Base-by-base conservation (phyloP, 768 basidiomycete genomes). In the Termitomyces sp. region DNA sequence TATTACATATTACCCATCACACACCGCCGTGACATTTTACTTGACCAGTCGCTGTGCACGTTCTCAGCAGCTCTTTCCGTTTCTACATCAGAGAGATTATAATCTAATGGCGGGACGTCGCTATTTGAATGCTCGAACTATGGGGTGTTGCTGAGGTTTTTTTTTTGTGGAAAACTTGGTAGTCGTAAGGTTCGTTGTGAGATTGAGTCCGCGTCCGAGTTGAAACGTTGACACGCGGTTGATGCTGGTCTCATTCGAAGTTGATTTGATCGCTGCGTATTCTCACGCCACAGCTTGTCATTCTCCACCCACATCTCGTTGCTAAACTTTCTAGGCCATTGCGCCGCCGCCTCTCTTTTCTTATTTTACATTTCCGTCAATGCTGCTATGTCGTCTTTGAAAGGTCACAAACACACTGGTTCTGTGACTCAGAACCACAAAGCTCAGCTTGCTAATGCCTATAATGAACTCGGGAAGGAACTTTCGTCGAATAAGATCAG, bases 401-500 rank as follows among this genome's bases (percentile, higher is more conserved):
- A 75, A 62, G 79, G 79, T 63, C 87, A 87, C 76, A 85, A 81
- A 71, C 80, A 81, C 58, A 76, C 83, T 38, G 75, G 73, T 58
- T 87, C 85, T 60, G 71, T 86, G 60, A 75, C 81, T 48, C 84
- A 87, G 74, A 92, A 92, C 71, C 82, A 87, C 74, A 91, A 87
- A 73, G 90, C 89, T 29, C 86, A 95, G 71, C 92, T 98, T 68
- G 89, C 89, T 66, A 92, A 84, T 70, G 95, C 95, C 58, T 98
- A 98, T 78, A 95, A 95, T 75, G 95, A 96, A 79, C 84, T 98
- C 6, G 95, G 95, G 63, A 96, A 89, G 77, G 95, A 97, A 73
- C 84, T 98, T 29, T 87, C 89, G n/a, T 92, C 92, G 25, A 83
- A 83, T 61, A 95, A 90, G 76, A 79, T 98, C 56, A 87, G 89